These are phyloP conservation scores for Penicillium pancosmium DNA, from an alignment of 495 filamentous ascomycete genomes.

Conservation along the genomic window DNA sequence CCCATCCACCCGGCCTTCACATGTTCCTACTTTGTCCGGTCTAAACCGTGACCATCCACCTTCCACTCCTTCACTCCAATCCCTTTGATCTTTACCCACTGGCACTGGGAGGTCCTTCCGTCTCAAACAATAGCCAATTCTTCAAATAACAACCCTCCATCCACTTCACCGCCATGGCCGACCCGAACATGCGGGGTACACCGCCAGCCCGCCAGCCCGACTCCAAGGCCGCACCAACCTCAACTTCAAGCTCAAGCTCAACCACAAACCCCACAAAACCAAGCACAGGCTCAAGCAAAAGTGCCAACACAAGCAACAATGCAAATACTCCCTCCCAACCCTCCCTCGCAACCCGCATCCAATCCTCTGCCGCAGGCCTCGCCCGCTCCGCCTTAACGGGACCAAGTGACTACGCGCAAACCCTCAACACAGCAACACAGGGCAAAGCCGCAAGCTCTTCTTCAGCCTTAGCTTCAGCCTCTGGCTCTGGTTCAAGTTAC, in stretches of 20 bases:
- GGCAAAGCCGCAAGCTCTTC: slow-evolving; percentile 24
- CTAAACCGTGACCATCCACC: background rate
- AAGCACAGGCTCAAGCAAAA: background rate
- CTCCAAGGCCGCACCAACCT: background rate
- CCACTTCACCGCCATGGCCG: slow-evolving; percentile 6
- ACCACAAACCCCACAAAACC: background rate
- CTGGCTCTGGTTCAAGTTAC: background rate
- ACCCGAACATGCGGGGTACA: slow-evolving; percentile 32
- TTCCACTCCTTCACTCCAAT: background rate
- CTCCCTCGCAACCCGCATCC: slow-evolving; percentile 41
- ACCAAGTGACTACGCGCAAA: slow-evolving; percentile 19
- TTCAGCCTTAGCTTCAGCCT: background rate
- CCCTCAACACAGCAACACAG: slow-evolving; percentile 27
- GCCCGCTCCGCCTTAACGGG: slow-evolving; percentile 30
- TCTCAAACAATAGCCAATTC: background rate
- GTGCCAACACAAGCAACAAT: background rate
- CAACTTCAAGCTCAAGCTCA: background rate
- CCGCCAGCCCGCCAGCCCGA: slow-evolving; percentile 9
- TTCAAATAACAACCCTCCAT: background rate
- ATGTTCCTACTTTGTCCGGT: slow-evolving; percentile 28
- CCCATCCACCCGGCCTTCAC: slow-evolving; percentile 17
- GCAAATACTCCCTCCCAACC: slow-evolving; percentile 10
- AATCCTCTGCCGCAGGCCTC: slow-evolving; percentile 40
- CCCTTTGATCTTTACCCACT: background rate
- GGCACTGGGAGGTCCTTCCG: background rate